Base-by-base conservation (phyloP, 2,329 filamentous ascomycete species). In the Scortechinia acanthostroma region DNA sequence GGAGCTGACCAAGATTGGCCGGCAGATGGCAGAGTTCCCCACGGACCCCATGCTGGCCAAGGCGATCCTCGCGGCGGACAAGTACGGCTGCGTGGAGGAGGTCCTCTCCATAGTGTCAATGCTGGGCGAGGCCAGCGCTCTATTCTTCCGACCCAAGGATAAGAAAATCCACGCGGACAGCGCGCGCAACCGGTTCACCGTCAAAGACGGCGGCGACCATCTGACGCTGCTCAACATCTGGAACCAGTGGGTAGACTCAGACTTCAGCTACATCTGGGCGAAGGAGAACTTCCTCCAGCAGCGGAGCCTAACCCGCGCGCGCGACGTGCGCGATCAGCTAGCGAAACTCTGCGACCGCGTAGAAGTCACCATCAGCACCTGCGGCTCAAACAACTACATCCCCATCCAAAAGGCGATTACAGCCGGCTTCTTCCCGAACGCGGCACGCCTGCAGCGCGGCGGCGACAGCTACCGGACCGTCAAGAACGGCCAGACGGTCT, bases 161-260 rank as follows among this genome's bases (percentile, higher is more conserved):
- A 96, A 97, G 71, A 95, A 95, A 62, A 85, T 96, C 21, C 88
- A 96, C 57, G 93, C 93, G 13, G 91, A 98, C 62, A 88, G 86
- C 49, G 93, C 93, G 0, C 82, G 90, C 14, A 84, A 86, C 25
- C 80, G 91, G 2, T 97, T 97, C 65, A 95, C 89, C 0, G 73
- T 91, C 59, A 88, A 89, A 54, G 90, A 94, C 49, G 91, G 91
- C 25, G 93, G 93, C 35, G 93, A 98, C 59, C 88, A 95, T 55
- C 61, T 93, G 3, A 90, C 88, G 0, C 76, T 95, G 1, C 78
- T 97, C 42, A 95, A 95, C 57, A 85, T 98, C 54, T 98, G 85
- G 82, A 91, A 93, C 55, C 88, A 95, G 61, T 98, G 90, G 86
- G 88, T 91, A 1, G 91, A 97, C 58, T 84, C 80, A 43, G 91